Percentiles rank a stretch among this genome's conserved stretches.
Conservation (phyloP, 2,329 filamentous ascomycete species). For the Ascosphaera aggregata region DNA sequence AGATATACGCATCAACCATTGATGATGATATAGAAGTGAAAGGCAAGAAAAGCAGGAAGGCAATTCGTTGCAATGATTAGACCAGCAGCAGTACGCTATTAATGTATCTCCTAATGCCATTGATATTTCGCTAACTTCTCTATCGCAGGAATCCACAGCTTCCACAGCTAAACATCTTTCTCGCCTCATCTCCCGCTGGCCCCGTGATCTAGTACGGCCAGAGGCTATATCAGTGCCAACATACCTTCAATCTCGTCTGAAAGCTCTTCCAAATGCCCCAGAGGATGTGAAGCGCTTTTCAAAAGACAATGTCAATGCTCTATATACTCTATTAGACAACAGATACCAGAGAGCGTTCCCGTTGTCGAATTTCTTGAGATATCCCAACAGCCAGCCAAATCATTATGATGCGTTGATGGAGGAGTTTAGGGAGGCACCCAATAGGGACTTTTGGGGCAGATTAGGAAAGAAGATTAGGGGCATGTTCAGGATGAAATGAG, state of each 20-base stretch:
- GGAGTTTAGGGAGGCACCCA: constrained; percentile 30
- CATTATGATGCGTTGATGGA: constrained; percentile 28
- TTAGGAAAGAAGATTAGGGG: constrained; percentile 24
- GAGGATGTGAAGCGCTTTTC: constrained; percentile 6
- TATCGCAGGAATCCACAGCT: constrained; percentile 9
- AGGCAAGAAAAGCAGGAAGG: no score
- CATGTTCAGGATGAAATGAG: constrained; percentile 22
- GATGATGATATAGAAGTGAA: no score
- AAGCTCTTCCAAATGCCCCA: constrained; percentile 3
- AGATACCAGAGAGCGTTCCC: constrained; percentile 29
- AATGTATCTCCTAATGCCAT: background rate
- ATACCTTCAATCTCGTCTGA: constrained; percentile 16
- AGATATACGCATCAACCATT: no score
- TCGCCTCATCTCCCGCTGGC: constrained; percentile 22
- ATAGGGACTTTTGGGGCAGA: constrained; percentile 22
- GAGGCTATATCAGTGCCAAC: constrained; percentile 21
- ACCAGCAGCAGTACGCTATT: background rate
- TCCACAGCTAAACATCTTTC: constrained; percentile 15
- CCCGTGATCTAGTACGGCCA: constrained; percentile 20
- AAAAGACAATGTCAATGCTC: constrained; percentile 26
- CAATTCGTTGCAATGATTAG: background rate
- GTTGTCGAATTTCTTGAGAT: constrained; percentile 22
- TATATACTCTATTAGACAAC: constrained; percentile 37
- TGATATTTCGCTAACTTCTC: no score
- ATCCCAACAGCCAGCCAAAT: constrained; percentile 26